Base-by-base conservation (phyloP, 129 eudicot genomes). In the Pulicaria dysenterica region DNA sequence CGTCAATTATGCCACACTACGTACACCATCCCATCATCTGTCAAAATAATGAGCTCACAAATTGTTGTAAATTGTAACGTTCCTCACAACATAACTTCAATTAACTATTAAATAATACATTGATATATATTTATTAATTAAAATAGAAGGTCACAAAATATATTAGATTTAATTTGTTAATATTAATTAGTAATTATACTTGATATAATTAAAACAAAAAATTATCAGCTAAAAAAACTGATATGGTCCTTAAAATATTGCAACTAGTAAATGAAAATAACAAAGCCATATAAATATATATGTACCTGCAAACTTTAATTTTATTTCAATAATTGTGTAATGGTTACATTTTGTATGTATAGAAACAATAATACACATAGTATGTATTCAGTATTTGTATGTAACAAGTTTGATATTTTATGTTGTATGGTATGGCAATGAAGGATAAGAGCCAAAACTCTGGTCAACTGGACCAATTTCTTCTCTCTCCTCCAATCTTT, bases 391-490 rank as follows among this genome's bases (percentile, higher is more conserved):
- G 15, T 57, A 24, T 69, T 19, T 53, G 64, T 72, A 59, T 42
- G 68, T 17, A 43, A 77, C 77, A 62, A 70, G 62, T 61, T 11
- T 72, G 82, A 71, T 70, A 67, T 67, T 74, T 57, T 64, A 86
- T 70, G 75, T 77, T 53, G 73, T 81, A 75, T 69, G 84, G 81
- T 76, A 77, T 63, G 96, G 92, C 79, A 80, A 67, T 19, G 85
- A 72, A 59, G 86, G 88, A 78, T 71, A 83, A 69, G 83, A 65
- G 69, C 89, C 96, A 83, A 88, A 91, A 80, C 63, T 85, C 75
- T 16, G 79, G 87, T 87, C 94, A 79, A 87, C 73, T 44, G 82
- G 82, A 65, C 86, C 91, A 83, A 60, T 48, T 55, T 70, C 85
- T 73, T 78, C 77, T 75, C 77, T 74, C 74, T 77, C 74, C 13